Conservation (phyloP, 164 flowering plant genomes). For the Cinnamomum chago region DNA sequence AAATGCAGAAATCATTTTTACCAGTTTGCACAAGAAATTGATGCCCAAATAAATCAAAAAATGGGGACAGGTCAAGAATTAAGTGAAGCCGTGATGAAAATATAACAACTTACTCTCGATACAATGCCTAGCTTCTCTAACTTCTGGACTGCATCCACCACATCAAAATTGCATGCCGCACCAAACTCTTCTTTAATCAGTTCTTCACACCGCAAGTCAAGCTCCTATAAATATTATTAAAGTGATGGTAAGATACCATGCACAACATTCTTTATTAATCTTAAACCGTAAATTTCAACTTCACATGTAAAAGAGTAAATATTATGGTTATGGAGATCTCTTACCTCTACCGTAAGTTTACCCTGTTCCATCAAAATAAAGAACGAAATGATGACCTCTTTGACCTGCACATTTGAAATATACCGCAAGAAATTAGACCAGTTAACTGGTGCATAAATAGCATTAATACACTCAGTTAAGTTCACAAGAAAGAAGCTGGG, state of each 20-base stretch:
- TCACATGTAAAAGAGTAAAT: neutral
- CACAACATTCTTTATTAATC: constrained; percentile 1
- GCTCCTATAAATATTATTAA: constrained; percentile 35
- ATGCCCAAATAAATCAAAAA: no score
- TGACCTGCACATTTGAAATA: constrained; percentile 44
- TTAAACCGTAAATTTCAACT: neutral
- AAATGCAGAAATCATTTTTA: no score
- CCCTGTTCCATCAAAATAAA: constrained; percentile 79
- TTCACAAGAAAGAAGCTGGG: neutral
- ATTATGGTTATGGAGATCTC: neutral
- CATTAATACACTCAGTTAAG: no score
- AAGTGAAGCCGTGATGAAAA: neutral
- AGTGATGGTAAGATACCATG: neutral
- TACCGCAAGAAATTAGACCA: neutral
- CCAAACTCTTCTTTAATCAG: constrained; percentile 66
- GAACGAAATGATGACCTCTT: constrained; percentile 70
- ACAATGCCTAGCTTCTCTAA: constrained; percentile 84
- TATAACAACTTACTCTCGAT: constrained; percentile 53
- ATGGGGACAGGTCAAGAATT: no score
- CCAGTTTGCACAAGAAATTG: no score
- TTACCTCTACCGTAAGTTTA: constrained; percentile 55
- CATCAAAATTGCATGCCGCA: constrained; percentile 68
- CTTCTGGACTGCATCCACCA: constrained; percentile 85
- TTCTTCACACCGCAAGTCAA: constrained; percentile 62
- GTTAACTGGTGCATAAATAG: neutral